Evolutionary conservation across 2,329 filamentous ascomycete genomes (phyloP).

Genomic region (Pyrenochaeta sp.): DNA sequence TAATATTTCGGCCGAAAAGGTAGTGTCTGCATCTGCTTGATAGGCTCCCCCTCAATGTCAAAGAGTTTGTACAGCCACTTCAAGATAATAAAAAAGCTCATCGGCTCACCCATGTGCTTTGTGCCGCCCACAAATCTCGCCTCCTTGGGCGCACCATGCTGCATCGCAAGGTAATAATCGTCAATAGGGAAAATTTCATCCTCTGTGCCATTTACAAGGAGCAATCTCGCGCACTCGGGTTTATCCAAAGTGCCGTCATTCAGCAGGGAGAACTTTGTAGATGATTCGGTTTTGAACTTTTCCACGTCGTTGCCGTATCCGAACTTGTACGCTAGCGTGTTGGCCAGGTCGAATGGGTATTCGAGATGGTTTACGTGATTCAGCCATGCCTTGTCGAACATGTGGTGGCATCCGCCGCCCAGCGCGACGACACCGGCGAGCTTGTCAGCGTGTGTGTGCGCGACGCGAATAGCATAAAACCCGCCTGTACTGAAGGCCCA

Average conservation of each 20-base stretch:
- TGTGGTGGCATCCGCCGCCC: constrained; percentile 64
- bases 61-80: constrained; percentile 61
- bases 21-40: constrained; percentile 57
- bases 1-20: constrained; percentile 58
- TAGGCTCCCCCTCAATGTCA: constrained; percentile 53
- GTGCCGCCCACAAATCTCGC: constrained; percentile 54
- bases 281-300: constrained; percentile 58
- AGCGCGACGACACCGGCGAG: constrained; percentile 62
- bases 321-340: constrained; percentile 61
- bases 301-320: constrained; percentile 49
- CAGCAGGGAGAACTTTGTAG: constrained; percentile 62
- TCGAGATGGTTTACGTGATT: constrained; percentile 64
- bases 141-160: constrained; percentile 63
- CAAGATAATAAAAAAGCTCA: constrained; percentile 58
- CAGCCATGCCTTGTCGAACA: constrained; percentile 66
- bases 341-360: constrained; percentile 66
- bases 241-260: constrained; percentile 64
- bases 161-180: constrained; percentile 64
- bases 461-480: constrained; percentile 65
- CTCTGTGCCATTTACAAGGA: constrained; percentile 66
- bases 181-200: constrained; percentile 71
- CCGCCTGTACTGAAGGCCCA: constrained; percentile 69
- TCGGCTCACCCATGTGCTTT: constrained; percentile 63
- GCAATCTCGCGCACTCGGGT: constrained; percentile 57
- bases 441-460: constrained; percentile 64